A percentile compares a stretch with the other conserved stretches of the same genome.
phyloP scores from a whole-genome alignment of 2,329 filamentous ascomycete species.

The Penicillium frequentans region DNA sequence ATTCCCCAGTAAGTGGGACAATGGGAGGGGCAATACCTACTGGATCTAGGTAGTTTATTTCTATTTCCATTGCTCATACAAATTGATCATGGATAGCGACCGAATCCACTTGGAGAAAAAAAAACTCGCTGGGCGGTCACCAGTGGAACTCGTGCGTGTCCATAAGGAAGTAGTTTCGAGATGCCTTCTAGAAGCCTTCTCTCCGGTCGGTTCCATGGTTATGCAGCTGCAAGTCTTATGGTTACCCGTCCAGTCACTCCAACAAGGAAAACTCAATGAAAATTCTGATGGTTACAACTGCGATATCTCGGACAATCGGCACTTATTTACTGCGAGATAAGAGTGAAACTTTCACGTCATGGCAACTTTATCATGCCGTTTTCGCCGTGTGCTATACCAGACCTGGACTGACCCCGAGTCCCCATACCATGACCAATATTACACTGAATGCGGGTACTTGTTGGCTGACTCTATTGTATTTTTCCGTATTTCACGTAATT shows the following conservation, averaged over 20 bases:
- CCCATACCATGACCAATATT: neutral
- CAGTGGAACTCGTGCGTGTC: conserved; percentile 13
- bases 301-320: neutral
- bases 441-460: neutral
- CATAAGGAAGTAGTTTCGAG: conserved; percentile 15
- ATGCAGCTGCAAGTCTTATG: conserved; percentile 14
- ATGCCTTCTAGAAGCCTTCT: conserved; percentile 37
- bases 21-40: neutral
- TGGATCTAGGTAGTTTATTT: neutral
- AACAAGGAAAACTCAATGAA: neutral
- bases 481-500: neutral
- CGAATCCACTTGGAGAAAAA: conserved; percentile 1
- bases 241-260: neutral
- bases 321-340: conserved; percentile 8
- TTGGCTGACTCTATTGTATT: neutral
- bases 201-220: conserved; percentile 16
- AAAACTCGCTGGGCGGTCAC: conserved; percentile 9
- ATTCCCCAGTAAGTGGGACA: neutral
- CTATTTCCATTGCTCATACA: neutral
- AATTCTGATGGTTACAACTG: neutral
- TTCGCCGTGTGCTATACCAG: conserved; percentile 12
- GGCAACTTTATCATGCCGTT: conserved; percentile 20
- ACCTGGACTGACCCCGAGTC: neutral
- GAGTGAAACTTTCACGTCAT: conserved; percentile 25
- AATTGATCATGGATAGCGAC: neutral